phyloP scores from a whole-genome alignment of 169 alveolate genomes.

The Plasmodium adleri region DNA sequence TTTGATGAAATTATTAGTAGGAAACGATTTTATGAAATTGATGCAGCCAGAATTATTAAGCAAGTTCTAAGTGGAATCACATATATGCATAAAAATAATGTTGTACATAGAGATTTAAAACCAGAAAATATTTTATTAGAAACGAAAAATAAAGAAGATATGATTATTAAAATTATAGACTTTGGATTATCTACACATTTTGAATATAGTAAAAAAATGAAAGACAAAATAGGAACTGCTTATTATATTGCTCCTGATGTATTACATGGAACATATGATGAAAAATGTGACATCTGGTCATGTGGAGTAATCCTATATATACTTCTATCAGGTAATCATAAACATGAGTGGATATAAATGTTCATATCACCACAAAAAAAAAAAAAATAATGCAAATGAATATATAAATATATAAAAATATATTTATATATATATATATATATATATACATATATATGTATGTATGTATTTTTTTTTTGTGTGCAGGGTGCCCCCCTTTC shows the following conservation, averaged over 20 bases:
- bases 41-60: conserved; percentile 93
- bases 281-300: conserved; percentile 94
- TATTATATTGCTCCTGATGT: conserved; percentile 95
- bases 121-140: conserved; percentile 93
- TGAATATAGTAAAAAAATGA: conserved; percentile 91
- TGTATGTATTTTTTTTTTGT: too few species aligned
- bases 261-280: conserved; percentile 91
- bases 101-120: conserved; percentile 92
- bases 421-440: too few species aligned
- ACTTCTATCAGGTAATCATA: conserved; percentile 84
- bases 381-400: too few species aligned
- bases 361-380: too few species aligned
- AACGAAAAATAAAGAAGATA: conserved; percentile 87
- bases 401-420: too few species aligned
- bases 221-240: conserved; percentile 96
- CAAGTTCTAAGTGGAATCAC: conserved; percentile 94
- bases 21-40: conserved; percentile 92
- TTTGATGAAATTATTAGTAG: conserved; percentile 94
- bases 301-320: conserved; percentile 92
- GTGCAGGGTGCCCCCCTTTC: conserved; percentile 94
- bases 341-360: not conserved
- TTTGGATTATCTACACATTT: conserved; percentile 95
- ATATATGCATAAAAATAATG: conserved; percentile 92
- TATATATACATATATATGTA: too few species aligned
- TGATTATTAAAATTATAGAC: conserved; percentile 94